These are phyloP conservation scores for Thymus quinquecostatus DNA, from an alignment of 257 asterid genomes.

Conservation along the genomic window DNA sequence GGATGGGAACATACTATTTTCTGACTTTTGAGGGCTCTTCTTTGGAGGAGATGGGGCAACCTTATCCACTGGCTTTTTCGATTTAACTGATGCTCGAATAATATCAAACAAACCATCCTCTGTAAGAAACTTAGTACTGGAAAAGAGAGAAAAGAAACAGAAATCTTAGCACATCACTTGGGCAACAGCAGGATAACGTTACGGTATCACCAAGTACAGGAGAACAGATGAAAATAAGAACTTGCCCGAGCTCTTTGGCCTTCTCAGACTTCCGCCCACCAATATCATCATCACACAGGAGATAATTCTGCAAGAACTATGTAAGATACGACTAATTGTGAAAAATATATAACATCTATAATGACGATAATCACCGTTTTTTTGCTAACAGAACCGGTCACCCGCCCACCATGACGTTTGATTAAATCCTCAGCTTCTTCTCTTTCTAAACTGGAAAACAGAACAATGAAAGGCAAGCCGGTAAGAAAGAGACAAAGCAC, in stretches of 20 bases:
- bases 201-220: constrained; percentile 20
- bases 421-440: constrained; percentile 99
- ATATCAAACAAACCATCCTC: constrained; percentile 93
- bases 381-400: constrained; percentile 99
- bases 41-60: constrained; percentile 62
- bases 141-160: constrained; percentile 23
- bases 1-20: constrained; percentile 42
- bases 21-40: constrained; percentile 59
- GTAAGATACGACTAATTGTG: constrained; percentile 29
- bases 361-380: constrained; percentile 74
- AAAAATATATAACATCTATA: constrained; percentile 11
- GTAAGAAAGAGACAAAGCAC: constrained; percentile 18
- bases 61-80: constrained; percentile 53
- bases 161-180: constrained; percentile 24
- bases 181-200: constrained; percentile 11
- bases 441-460: constrained; percentile 87
- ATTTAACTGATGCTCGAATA: constrained; percentile 74
- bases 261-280: constrained; percentile 88
- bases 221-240: constrained; percentile 27
- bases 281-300: constrained; percentile 93
- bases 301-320: constrained; percentile 72
- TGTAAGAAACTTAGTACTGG: constrained; percentile 80
- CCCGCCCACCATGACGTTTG: constrained; percentile 95
- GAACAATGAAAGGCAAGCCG: constrained; percentile 26
- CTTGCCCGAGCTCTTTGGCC: constrained; percentile 97